A percentile compares a stretch with the other conserved stretches of the same genome.
Evolutionary conservation across 345 rosid genomes (phyloP).

Genomic region (Citrus australasica): DNA sequence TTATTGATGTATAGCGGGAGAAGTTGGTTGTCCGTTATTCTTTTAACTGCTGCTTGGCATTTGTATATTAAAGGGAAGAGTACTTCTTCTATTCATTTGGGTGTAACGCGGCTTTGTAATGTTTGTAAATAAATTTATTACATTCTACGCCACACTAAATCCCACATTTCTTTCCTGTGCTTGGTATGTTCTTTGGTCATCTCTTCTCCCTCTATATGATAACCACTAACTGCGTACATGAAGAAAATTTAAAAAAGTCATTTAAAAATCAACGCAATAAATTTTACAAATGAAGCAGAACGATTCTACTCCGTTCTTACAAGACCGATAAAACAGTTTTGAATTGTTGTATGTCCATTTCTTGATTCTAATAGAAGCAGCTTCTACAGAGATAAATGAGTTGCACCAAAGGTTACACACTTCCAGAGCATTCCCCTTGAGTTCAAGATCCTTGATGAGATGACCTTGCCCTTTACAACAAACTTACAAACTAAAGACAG

Average conservation of each 20-base stretch:
- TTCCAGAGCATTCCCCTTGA: neutral
- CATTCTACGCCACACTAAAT: neutral
- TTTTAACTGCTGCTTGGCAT: slow-evolving; percentile 18
- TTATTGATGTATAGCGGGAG: slow-evolving; percentile 31
- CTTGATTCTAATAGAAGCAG: neutral
- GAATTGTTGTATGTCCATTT: neutral
- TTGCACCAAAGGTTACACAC: neutral
- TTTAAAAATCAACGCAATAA: neutral
- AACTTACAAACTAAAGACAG: neutral
- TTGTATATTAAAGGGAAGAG: slow-evolving; percentile 21
- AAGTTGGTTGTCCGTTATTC: neutral
- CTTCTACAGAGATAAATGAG: neutral
- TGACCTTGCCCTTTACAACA: neutral
- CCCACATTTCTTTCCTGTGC: neutral
- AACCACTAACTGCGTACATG: neutral
- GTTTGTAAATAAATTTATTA: slow-evolving; percentile 20
- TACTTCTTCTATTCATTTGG: neutral
- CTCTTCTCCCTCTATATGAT: neutral
- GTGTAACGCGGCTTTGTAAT: neutral
- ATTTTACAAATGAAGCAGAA: neutral
- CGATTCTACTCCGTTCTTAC: neutral
- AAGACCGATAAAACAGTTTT: neutral
- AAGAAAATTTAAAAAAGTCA: neutral
- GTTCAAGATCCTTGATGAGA: neutral
- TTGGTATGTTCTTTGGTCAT: neutral